phyloP scores from a whole-genome alignment of 2,329 filamentous ascomycete genomes.

The Colletotrichum cordylinicola region DNA sequence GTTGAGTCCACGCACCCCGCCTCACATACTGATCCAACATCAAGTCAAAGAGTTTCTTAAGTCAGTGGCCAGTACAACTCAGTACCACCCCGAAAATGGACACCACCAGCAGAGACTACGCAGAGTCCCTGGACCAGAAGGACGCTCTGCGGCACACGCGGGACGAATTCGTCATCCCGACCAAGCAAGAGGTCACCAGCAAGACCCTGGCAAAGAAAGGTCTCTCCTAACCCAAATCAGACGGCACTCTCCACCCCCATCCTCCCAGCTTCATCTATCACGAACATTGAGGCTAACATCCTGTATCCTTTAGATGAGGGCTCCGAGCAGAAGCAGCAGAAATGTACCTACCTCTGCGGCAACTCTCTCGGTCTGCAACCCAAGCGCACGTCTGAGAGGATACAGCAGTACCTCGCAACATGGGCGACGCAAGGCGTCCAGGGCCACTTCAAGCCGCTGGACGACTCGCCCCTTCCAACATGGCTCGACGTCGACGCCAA shows the following conservation, averaged over 20 bases:
- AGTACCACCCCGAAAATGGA: background rate
- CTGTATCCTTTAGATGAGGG: background rate
- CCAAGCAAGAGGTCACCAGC: conserved; percentile 32
- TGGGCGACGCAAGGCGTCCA: conserved; percentile 83
- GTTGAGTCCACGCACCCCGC: background rate
- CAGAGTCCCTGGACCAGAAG: conserved; percentile 51
- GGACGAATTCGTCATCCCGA: conserved; percentile 75
- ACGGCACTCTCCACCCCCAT: background rate
- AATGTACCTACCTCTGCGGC: conserved; percentile 82
- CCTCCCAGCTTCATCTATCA: background rate
- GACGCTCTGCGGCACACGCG: conserved; percentile 63
- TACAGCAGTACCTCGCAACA: conserved; percentile 74
- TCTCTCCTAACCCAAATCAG: background rate
- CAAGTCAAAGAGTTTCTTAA: background rate
- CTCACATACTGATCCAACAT: background rate
- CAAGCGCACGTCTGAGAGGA: conserved; percentile 57
- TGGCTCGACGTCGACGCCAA: conserved; percentile 79
- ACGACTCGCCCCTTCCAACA: conserved; percentile 68
- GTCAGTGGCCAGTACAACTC: background rate
- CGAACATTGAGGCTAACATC: background rate
- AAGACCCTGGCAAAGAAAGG: conserved; percentile 29
- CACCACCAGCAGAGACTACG: background rate
- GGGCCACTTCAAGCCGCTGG: conserved; percentile 76
- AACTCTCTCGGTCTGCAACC: conserved; percentile 91
- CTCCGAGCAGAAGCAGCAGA: background rate